Base-by-base conservation (phyloP, 306 rosid species). In the cucumber (Cucumis sativus) region DNA sequence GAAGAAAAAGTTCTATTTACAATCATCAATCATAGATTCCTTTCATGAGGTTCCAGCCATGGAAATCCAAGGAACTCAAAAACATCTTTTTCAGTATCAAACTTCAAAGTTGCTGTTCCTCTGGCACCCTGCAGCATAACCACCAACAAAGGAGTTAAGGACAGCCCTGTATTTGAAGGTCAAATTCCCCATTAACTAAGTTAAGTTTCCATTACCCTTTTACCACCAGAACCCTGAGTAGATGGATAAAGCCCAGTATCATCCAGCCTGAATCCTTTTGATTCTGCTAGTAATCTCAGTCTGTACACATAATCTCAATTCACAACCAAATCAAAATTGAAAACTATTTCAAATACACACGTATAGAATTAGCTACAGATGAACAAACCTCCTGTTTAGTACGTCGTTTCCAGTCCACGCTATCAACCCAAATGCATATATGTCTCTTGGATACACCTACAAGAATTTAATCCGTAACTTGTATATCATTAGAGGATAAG, bases 391-490 rank as follows among this genome's bases (percentile, higher is more conserved):
- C 85, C 99, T 88, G 72, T 95, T 92, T 65, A 95, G 64, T 41
- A 90, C 99, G 82, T 95, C 99, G 78, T 95, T 92, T 82, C 97
- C 97, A 0, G 99, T 95, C 97, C 97, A 95, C 51, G 95, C 90
- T 72, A 92, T 52, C 39, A 95, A 88, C 60, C 93, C 97, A 75
- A 89, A 95, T 43, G 97, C 99, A 86, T 89, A 87, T 79, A 92
- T 92, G 49, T 92, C 96, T 69, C 88, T 84, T 2, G 98, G 97
- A 81, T 84, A 95, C 5, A 90, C 98, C 98, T 95, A 79, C 63
- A 78, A 78, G 79, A 79, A 68, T 54, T 43, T 54, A 64, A 12
- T 7, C 51, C 17, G 17, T 4, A 47, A 6, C 5, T 20, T 13
- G 18, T 23, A 60, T 23, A 60, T 60, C 62, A 8, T 21, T 4